Base-by-base conservation (phyloP, 345 rosid species). In the Aegle marmelos region DNA sequence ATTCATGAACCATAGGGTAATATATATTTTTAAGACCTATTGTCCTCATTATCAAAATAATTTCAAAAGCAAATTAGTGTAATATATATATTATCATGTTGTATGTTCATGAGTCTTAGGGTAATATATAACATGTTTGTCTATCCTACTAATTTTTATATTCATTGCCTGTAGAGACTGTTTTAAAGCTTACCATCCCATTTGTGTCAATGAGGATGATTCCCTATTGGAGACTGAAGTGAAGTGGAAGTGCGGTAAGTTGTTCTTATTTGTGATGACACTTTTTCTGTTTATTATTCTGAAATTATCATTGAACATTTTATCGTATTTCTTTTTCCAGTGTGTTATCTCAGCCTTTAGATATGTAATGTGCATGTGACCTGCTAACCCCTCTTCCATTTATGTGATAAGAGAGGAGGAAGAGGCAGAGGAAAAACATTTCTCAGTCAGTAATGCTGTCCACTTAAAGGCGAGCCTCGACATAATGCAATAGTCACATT, bases 141-240 rank as follows among this genome's bases (percentile, higher is more conserved):
- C 64, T 45, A 22, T 48, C 27, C 13, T 13, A 33, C 67, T 36
- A 62, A 54, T 39, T 76, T 4, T 24, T 16, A 41, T 77, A 24
- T 64, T 25, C 54, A 25, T 22, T 84, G 10, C 45, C 33, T 75
- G 69, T 68, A 90, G 90, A 85, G 80, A 80, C 67, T 90, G 90
- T 59, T 71, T 78, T 9, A 88, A 90, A 82, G 86, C 77, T 79
- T 87, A 79, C 82, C 93, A 88, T 78, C 83, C 85, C 0, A 30
- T 31, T 1, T 90, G 90, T 65, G 87, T 83, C 6, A 78, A 48
- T 22, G 72, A 78, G 65, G 85, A 84, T 57, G 85, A 79, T 72
- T 77, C 87, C 48, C 77, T 85, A 28, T 53, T 83, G 85, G 68
- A 79, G 53, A 78, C 76, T 39, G 77, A 76, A 37, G 81, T 70